Conservation (phyloP, 2,329 filamentous ascomycete genomes). For the Graphilbum fragrans region DNA sequence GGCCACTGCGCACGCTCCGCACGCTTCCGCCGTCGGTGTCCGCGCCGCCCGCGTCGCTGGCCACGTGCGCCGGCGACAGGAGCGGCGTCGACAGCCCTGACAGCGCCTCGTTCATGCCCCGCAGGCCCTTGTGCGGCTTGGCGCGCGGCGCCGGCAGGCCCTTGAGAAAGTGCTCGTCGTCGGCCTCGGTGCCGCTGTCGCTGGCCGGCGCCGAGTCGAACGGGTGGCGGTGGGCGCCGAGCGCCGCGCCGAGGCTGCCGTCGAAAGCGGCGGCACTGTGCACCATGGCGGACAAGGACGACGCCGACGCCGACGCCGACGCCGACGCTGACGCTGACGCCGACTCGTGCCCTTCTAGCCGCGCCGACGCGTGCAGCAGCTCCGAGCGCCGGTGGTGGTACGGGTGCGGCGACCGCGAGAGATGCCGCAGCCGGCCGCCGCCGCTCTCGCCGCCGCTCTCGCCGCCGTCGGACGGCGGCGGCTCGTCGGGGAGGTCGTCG, state of each 20-base stretch:
- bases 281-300: too few species aligned
- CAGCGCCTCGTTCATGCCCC: slow-evolving; percentile 43
- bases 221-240: too few species aligned
- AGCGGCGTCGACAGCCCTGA: slow-evolving; percentile 45
- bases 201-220: slow-evolving; percentile 50
- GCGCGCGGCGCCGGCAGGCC: slow-evolving; percentile 70
- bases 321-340: neutral
- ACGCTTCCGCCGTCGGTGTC: neutral
- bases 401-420: neutral
- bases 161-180: slow-evolving; percentile 83
- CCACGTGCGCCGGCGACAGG: slow-evolving; percentile 30
- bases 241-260: too few species aligned
- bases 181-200: slow-evolving; percentile 89
- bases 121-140: slow-evolving; percentile 65
- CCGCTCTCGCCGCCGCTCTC: neutral
- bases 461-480: neutral
- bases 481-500: too few species aligned
- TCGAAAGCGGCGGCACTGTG: too few species aligned
- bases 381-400: neutral
- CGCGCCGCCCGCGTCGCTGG: neutral
- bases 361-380: neutral
- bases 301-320: neutral
- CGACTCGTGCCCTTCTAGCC: neutral
- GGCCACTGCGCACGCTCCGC: too few species aligned
- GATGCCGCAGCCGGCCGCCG: neutral